Percentiles rank a stretch among this genome's conserved stretches.
phyloP scores from a whole-genome alignment of 805 yeast species.

The Spathaspora girioi region DNA sequence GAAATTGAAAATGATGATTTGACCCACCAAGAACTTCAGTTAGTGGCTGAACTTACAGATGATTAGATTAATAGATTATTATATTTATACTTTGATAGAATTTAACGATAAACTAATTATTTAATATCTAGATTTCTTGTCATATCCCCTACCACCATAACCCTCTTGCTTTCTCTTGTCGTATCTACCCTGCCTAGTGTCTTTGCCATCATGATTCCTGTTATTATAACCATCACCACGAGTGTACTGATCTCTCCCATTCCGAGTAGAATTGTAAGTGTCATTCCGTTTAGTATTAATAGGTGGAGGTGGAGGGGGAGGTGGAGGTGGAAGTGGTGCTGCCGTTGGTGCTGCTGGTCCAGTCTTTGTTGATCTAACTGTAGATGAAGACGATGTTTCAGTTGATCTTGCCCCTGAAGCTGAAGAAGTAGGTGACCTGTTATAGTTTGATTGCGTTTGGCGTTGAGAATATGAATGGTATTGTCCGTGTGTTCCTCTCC shows the following conservation, averaged over 20 bases:
- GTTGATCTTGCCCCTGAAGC: not conserved
- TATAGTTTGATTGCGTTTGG: slow-evolving; percentile 2
- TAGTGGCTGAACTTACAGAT: slow-evolving; percentile 20
- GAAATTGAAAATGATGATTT: not conserved
- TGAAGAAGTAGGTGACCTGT: not conserved
- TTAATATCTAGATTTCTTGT: slow-evolving; percentile 28
- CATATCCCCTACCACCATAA: slow-evolving; percentile 19
- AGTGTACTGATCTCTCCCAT: not conserved
- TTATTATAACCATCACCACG: slow-evolving; percentile 4
- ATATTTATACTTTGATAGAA: not conserved
- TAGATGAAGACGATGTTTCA: not conserved
- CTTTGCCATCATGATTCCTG: slow-evolving; percentile 4
- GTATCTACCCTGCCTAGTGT: slow-evolving; percentile 8
- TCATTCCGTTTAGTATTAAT: slow-evolving; percentile 10
- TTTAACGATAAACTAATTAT: not conserved
- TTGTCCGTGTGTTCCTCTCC: not conserved
- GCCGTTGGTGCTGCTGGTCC: slow-evolving; percentile 8
- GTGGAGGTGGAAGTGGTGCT: slow-evolving; percentile 2
- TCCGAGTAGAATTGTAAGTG: not conserved
- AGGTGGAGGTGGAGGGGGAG: slow-evolving; percentile 7
- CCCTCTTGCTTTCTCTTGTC: slow-evolving; percentile 23
- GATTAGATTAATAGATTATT: slow-evolving; percentile 12
- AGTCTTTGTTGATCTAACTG: not conserved
- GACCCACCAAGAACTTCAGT: not conserved
- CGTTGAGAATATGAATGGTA: not conserved